Conservation (phyloP, 768 basidiomycete genomes). For the Rhodotorula sphaerocarpa region DNA sequence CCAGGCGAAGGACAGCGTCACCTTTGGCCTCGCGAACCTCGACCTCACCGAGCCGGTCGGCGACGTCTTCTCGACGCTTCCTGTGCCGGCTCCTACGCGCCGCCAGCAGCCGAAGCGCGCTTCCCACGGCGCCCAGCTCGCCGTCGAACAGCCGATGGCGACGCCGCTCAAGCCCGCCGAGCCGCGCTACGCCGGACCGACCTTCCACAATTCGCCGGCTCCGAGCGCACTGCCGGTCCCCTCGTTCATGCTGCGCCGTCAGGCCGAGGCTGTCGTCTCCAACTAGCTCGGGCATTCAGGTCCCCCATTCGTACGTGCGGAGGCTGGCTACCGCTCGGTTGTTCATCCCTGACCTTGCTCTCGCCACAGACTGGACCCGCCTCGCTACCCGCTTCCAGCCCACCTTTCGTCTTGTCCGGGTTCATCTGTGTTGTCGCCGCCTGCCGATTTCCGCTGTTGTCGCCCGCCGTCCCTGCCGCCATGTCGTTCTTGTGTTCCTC, state of each 20-base stretch:
- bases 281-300: not conserved
- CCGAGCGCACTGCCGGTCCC: slow-evolving; percentile 23
- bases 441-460: too few relatives aligned
- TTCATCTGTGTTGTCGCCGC: too few relatives aligned
- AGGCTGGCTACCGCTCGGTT: not conserved
- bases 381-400: too few relatives aligned
- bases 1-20: slow-evolving; percentile 17
- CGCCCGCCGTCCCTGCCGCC: too few relatives aligned
- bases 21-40: slow-evolving; percentile 22
- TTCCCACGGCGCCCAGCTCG: not conserved
- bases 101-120: not conserved
- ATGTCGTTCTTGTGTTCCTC: too few relatives aligned
- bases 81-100: not conserved
- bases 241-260: slow-evolving; percentile 19
- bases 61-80: not conserved
- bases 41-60: not conserved
- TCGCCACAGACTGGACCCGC: too few relatives aligned
- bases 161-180: not conserved
- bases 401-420: too few relatives aligned
- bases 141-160: slow-evolving; percentile 1
- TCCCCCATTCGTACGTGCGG: not conserved
- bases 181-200: slow-evolving; percentile 28
- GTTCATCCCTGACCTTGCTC: too few relatives aligned
- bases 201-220: slow-evolving; percentile 33
- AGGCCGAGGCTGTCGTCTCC: not conserved